Evolutionary conservation across 768 basidiomycete species (phyloP), one percentile per base, ranked within the genome.

Genomic region (Gymnopilus dilepis): DNA sequence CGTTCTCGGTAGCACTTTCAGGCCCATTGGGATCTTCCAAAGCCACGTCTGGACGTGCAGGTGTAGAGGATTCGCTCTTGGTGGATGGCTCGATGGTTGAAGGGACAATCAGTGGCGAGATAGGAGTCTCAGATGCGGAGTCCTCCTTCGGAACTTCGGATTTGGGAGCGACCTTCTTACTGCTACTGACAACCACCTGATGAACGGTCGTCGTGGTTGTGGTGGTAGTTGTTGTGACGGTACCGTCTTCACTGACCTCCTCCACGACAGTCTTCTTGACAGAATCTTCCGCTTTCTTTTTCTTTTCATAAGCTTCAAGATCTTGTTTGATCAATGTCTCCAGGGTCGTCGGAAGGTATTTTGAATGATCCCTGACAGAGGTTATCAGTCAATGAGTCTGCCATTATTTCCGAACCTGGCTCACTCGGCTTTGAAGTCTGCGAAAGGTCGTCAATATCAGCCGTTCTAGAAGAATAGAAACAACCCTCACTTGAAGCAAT

Each of bases 401-500:
- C 52, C 65, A 59, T 62, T 12, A 38, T 19, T 22, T 9, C 17
- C 13, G 26, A 17, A 15, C 7, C 24, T 22, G 52, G n/a, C 72
- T 42, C 64, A 76, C 78, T 79, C 78, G 67, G 69, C 60, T 61
- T 65, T 69, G 59, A 75, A 77, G 50, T 77, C 78, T 77, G 6
- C 19, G 19, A 41, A 47, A 11, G 34, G 30, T 37, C 17, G 60
- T 24, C 8, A 62, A 33, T 28, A 51, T 6, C 37, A 6, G 24
- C 4, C 6, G 6, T 22, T 30, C 3, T 56, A 9, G 33, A 24
- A 28, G 22, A 37, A 52, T 40, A 40, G 2, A 12, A 9, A 19
- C 24, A 28, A 42, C 21, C 71, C 81, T 60, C 65, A 84, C 83
- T 84, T 4, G 76, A 70, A 12, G 78, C 82, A 62, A 84, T 76